Percentiles rank a stretch among this genome's conserved stretches.
Conservation (phyloP, 371 early-diverging fungal genomes). For the Polyrhizophydium stewartii region DNA sequence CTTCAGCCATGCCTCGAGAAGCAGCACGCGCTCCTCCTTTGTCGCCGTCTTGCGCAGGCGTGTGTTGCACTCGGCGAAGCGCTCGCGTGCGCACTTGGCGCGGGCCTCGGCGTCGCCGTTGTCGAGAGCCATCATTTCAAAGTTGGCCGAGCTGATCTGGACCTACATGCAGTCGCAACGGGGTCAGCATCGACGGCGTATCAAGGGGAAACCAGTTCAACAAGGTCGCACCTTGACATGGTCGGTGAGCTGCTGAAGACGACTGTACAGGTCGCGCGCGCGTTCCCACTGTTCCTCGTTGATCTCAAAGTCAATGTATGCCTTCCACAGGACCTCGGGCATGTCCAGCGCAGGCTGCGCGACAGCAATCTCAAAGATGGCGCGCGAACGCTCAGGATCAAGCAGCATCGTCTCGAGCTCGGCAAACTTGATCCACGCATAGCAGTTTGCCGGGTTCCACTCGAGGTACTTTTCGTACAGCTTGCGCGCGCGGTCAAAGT, state of each 20-base stretch:
- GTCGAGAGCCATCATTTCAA: slow-evolving; percentile 58
- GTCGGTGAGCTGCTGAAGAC: slow-evolving; percentile 78
- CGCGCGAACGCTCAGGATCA: slow-evolving; percentile 82
- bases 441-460: slow-evolving; percentile 77
- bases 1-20: slow-evolving; percentile 90
- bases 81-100: slow-evolving; percentile 53
- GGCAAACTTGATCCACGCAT: slow-evolving; percentile 94
- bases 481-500: slow-evolving; percentile 89
- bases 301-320: slow-evolving; percentile 93
- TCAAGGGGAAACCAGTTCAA: too few relatives aligned
- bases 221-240: slow-evolving; percentile 81
- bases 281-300: slow-evolving; percentile 73
- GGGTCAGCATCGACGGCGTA: background rate
- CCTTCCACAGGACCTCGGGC: slow-evolving; percentile 97
- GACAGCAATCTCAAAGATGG: slow-evolving; percentile 87
- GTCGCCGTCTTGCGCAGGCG: slow-evolving; percentile 55
- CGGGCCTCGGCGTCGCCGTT: slow-evolving; percentile 35
- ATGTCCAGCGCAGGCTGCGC: slow-evolving; percentile 83
- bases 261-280: slow-evolving; percentile 76
- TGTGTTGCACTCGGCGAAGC: slow-evolving; percentile 71
- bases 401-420: slow-evolving; percentile 82
- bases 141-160: slow-evolving; percentile 92
- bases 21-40: slow-evolving; percentile 65
- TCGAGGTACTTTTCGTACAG: slow-evolving; percentile 86
- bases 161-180: slow-evolving; percentile 24